phyloP scores from a whole-genome alignment of 2,329 filamentous ascomycete species.

The Alternaria longipes region DNA sequence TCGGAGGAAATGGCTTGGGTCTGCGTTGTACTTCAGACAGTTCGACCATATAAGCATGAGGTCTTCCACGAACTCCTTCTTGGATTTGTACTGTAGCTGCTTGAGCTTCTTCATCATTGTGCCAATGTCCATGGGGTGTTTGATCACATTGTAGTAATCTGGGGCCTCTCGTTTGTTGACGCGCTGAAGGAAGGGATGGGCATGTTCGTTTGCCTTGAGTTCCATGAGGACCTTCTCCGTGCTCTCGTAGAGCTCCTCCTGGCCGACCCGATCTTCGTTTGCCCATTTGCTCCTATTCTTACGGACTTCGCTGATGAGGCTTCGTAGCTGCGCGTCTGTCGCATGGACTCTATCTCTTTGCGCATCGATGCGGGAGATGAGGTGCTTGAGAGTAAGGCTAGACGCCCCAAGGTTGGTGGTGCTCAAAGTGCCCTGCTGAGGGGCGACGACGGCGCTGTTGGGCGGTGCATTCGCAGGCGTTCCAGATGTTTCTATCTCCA shows the following conservation, averaged over 20 bases:
- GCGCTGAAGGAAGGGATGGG: conserved; percentile 90
- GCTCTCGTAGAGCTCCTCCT: conserved; percentile 97
- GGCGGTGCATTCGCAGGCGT: conserved; percentile 59
- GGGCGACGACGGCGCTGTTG: conserved; percentile 60
- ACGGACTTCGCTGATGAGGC: conserved; percentile 94
- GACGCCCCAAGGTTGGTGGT: conserved; percentile 95
- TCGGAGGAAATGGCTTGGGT: conserved; percentile 83
- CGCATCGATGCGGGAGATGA: conserved; percentile 93
- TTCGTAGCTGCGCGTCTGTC: conserved; percentile 90
- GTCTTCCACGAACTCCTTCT: conserved; percentile 93
- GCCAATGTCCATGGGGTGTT: conserved; percentile 96
- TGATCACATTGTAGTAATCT: conserved; percentile 93
- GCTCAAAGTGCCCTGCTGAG: conserved; percentile 87
- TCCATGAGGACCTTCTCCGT: conserved; percentile 96
- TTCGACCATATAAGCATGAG: conserved; percentile 97
- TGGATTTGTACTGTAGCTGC: conserved; percentile 66
- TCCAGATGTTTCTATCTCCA: conserved; percentile 91
- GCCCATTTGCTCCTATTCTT: conserved; percentile 99
- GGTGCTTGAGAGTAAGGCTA: conserved; percentile 93
- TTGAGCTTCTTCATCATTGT: conserved; percentile 98
- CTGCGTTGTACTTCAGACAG: conserved; percentile 93
- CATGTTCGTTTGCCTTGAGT: conserved; percentile 96
- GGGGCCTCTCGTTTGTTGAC: conserved; percentile 98
- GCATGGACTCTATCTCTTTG: conserved; percentile 90
- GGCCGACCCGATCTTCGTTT: conserved; percentile 94